These are phyloP conservation scores for Xenoacremonium recifei DNA, from an alignment of 2,329 filamentous ascomycete genomes.

Conservation along the genomic window DNA sequence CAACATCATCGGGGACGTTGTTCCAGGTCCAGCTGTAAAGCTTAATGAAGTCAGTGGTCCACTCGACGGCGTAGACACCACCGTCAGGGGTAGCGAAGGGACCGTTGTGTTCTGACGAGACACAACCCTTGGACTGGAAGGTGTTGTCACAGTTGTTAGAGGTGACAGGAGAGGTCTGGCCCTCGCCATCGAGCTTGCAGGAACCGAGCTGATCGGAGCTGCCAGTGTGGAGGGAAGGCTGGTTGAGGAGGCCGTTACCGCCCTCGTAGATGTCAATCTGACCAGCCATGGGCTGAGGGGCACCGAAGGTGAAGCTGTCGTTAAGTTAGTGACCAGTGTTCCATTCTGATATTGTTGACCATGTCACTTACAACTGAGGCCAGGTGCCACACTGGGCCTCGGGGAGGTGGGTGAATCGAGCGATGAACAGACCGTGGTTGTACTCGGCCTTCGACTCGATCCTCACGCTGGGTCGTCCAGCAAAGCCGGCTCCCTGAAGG, in stretches of 20 bases:
- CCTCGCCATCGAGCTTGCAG: slow-evolving; percentile 32
- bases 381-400: slow-evolving; percentile 64
- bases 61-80: slow-evolving; percentile 45
- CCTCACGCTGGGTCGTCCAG: slow-evolving; percentile 57
- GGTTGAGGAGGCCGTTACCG: slow-evolving; percentile 58
- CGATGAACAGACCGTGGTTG: slow-evolving; percentile 65
- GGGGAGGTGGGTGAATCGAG: slow-evolving; percentile 69
- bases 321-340: neutral
- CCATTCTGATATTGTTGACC: neutral
- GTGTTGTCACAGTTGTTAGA: slow-evolving; percentile 41
- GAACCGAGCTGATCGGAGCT: slow-evolving; percentile 26
- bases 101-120: slow-evolving; percentile 35
- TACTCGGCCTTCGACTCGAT: slow-evolving; percentile 63
- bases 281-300: slow-evolving; percentile 58
- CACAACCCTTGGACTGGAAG: slow-evolving; percentile 43
- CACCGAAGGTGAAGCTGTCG: slow-evolving; percentile 46
- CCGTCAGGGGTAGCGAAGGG: slow-evolving; percentile 37
- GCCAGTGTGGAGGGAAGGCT: slow-evolving; percentile 58
- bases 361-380: slow-evolving; percentile 62
- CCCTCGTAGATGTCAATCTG: slow-evolving; percentile 70
- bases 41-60: slow-evolving; percentile 39
- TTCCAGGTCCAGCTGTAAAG: slow-evolving; percentile 39
- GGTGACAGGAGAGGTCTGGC: slow-evolving; percentile 30
- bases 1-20: slow-evolving; percentile 33
- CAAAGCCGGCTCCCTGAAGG: slow-evolving; percentile 19